Percentiles rank a stretch among this genome's conserved stretches.
phyloP scores from a whole-genome alignment of 2,329 filamentous ascomycete genomes.

The Pseudopyrenochaeta lycopersici region DNA sequence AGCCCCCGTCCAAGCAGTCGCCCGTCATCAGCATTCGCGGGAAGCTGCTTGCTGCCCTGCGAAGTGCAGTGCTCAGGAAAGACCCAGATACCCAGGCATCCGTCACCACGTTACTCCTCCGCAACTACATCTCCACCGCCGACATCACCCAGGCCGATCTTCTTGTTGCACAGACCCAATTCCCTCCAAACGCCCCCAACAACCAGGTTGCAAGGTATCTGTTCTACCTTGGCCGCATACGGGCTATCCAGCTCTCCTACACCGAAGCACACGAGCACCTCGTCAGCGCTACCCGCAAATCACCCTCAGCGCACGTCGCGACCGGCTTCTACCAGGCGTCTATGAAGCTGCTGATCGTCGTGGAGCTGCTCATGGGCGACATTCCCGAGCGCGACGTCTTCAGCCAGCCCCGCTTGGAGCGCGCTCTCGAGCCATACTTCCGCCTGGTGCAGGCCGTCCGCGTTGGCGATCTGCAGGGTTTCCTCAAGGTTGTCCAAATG shows the following conservation, averaged over 20 bases:
- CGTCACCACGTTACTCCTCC: slow-evolving; percentile 91
- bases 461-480: slow-evolving; percentile 94
- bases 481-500: slow-evolving; percentile 83
- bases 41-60: slow-evolving; percentile 83
- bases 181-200: slow-evolving; percentile 92
- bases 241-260: slow-evolving; percentile 95
- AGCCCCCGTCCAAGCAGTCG: slow-evolving; percentile 88
- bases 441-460: slow-evolving; percentile 93
- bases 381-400: slow-evolving; percentile 96
- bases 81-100: slow-evolving; percentile 97
- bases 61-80: slow-evolving; percentile 95
- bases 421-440: slow-evolving; percentile 90
- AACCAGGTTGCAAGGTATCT: slow-evolving; percentile 98
- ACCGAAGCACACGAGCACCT: slow-evolving; percentile 96
- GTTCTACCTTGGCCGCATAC: slow-evolving; percentile 96
- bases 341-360: slow-evolving; percentile 94
- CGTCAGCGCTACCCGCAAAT: slow-evolving; percentile 92
- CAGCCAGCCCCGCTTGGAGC: slow-evolving; percentile 86
- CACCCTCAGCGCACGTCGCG: slow-evolving; percentile 86
- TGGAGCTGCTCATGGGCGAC: slow-evolving; percentile 97
- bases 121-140: slow-evolving; percentile 94
- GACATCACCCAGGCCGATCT: slow-evolving; percentile 97
- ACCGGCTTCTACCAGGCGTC: slow-evolving; percentile 95
- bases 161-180: slow-evolving; percentile 93
- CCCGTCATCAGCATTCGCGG: slow-evolving; percentile 87